A percentile compares a stretch with the other conserved stretches of the same genome.
Evolutionary conservation across 106 monocot species (phyloP).

Genomic region (Acanthochlamys bracteata): DNA sequence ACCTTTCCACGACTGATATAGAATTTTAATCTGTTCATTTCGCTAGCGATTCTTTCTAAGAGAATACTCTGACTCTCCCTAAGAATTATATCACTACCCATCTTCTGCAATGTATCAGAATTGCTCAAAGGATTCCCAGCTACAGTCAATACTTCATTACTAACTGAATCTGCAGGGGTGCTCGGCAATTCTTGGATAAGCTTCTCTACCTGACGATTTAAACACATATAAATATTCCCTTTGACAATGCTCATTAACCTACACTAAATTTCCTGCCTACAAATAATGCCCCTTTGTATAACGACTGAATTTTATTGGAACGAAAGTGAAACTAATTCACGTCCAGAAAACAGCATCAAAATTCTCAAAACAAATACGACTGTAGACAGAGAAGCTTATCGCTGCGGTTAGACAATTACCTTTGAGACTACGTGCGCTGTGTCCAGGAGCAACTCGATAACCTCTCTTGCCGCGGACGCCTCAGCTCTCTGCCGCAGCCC

Average conservation of each 20-base stretch:
- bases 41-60: conserved; percentile 93
- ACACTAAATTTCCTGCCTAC: too few relatives aligned
- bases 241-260: too few relatives aligned
- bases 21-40: conserved; percentile 95
- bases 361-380: too few relatives aligned
- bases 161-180: conserved; percentile 38
- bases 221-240: too few relatives aligned
- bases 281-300: too few relatives aligned
- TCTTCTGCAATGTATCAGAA: conserved; percentile 21
- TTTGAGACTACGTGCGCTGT: conserved; percentile 93
- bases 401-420: conserved; percentile 26
- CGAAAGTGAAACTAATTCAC: too few relatives aligned
- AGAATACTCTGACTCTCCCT: conserved; percentile 88
- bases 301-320: too few relatives aligned
- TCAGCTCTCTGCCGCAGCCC: conserved; percentile 64
- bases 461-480: conserved; percentile 61
- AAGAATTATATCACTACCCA: conserved; percentile 41
- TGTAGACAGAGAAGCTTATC: too few relatives aligned
- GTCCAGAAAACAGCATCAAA: too few relatives aligned
- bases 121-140: conserved; percentile 29
- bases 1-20: conserved; percentile 80
- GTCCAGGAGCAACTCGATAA: conserved; percentile 79
- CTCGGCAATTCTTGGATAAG: conserved; percentile 77
- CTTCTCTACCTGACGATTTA: conserved; percentile 61
- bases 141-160: conserved; percentile 8